Percentiles rank a stretch among this genome's conserved stretches.
Evolutionary conservation across 2,329 filamentous ascomycete species (phyloP).

Genomic region (Claviceps fusiformis): DNA sequence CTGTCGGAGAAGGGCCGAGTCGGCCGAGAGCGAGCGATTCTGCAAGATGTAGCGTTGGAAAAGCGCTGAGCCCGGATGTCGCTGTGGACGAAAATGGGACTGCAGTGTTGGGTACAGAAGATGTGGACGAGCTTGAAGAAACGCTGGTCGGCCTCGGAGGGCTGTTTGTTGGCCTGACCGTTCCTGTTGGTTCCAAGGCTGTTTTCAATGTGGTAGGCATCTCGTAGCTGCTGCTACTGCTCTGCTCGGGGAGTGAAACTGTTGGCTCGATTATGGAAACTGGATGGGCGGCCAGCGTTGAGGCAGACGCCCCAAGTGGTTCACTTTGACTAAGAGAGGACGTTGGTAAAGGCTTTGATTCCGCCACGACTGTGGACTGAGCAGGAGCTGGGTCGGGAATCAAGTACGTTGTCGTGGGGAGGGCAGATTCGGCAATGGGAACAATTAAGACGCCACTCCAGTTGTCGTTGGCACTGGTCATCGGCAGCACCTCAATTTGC

Average conservation of each 20-base stretch:
- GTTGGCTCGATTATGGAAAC: background rate
- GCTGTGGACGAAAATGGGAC: constrained; percentile 5
- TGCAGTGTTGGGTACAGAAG: background rate
- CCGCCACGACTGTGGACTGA: background rate
- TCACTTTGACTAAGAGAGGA: background rate
- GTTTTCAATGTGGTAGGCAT: background rate
- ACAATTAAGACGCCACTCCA: constrained; percentile 6
- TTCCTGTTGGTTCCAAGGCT: background rate
- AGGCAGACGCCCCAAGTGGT: background rate
- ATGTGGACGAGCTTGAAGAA: background rate
- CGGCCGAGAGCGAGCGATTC: constrained; percentile 1
- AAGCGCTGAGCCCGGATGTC: background rate
- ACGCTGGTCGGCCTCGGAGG: background rate
- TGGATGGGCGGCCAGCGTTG: background rate
- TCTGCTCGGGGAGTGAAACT: background rate
- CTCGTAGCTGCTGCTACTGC: background rate
- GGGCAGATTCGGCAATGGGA: too few relatives aligned
- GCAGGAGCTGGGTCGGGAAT: too few relatives aligned
- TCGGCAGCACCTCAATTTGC: background rate
- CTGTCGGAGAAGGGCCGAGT: background rate
- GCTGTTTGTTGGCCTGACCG: background rate
- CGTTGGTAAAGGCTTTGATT: background rate
- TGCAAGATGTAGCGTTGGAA: background rate
- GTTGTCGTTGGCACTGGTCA: constrained; percentile 11
- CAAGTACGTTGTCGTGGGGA: too few relatives aligned